Conservation (phyloP, 169 alveolate genomes). For the Plasmodium vivax region DNA sequence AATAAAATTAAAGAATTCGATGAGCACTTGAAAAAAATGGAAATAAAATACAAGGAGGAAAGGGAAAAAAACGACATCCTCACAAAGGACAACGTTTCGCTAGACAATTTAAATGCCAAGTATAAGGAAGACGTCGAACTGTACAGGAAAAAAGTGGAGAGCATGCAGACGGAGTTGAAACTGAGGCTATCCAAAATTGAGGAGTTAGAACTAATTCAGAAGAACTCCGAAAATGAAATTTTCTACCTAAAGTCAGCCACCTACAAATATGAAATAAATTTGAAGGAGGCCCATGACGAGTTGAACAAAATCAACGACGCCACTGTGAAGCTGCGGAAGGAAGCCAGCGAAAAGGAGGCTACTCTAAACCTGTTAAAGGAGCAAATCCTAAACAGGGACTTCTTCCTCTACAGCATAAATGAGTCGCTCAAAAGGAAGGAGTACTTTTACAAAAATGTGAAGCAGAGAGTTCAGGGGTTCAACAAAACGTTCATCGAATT, state of each 20-base stretch:
- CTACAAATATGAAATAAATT: slow-evolving; percentile 52
- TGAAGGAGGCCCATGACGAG: slow-evolving; percentile 75
- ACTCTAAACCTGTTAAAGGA: slow-evolving; percentile 14
- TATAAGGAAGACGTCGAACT: slow-evolving; percentile 70
- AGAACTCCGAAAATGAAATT: slow-evolving; percentile 71
- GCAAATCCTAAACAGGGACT: slow-evolving; percentile 68
- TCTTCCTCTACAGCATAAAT: slow-evolving; percentile 29
- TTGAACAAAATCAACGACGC: slow-evolving; percentile 41
- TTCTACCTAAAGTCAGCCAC: slow-evolving; percentile 71
- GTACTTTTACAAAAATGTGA: slow-evolving; percentile 56
- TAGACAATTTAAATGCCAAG: slow-evolving; percentile 62
- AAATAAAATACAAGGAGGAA: slow-evolving; percentile 74
- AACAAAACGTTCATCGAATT: slow-evolving; percentile 59
- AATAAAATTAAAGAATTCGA: slow-evolving; percentile 71
- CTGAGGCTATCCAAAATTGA: slow-evolving; percentile 62
- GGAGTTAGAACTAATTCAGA: slow-evolving; percentile 67
- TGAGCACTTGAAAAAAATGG: slow-evolving; percentile 72
- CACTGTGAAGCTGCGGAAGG: slow-evolving; percentile 5
- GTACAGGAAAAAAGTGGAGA: slow-evolving; percentile 57
- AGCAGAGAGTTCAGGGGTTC: slow-evolving; percentile 53
- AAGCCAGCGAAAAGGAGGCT: slow-evolving; percentile 12
- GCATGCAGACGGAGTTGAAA: slow-evolving; percentile 68
- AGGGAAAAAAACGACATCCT: slow-evolving; percentile 72
- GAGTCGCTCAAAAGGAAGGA: slow-evolving; percentile 65
- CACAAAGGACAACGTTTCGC: slow-evolving; percentile 62